Evolutionary conservation across 768 basidiomycete species (phyloP).

Genomic region (Collybia sordida): DNA sequence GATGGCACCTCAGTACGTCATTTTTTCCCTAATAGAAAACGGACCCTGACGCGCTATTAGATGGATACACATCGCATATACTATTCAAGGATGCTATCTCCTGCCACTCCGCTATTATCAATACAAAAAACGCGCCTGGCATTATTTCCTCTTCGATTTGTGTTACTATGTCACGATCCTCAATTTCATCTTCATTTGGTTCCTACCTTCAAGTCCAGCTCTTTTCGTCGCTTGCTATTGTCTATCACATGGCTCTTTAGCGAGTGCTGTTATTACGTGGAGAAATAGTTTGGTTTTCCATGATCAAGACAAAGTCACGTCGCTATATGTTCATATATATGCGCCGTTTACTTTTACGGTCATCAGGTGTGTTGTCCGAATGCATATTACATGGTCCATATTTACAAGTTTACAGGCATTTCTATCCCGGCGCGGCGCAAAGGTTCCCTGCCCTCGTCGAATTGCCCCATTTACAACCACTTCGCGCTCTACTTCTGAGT

Average conservation of each 20-base stretch:
- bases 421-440: slow-evolving; percentile 73
- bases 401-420: slow-evolving; percentile 58
- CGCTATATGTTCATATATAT: slow-evolving; percentile 94
- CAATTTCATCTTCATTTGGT: slow-evolving; percentile 90
- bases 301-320: slow-evolving; percentile 94
- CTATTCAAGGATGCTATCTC: slow-evolving; percentile 72
- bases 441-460: slow-evolving; percentile 85
- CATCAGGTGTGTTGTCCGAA: slow-evolving; percentile 59
- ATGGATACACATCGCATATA: slow-evolving; percentile 90
- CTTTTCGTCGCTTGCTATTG: slow-evolving; percentile 94
- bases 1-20: slow-evolving; percentile 78
- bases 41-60: slow-evolving; percentile 34
- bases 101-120: slow-evolving; percentile 80
- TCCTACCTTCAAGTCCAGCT: slow-evolving; percentile 71
- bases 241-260: slow-evolving; percentile 86
- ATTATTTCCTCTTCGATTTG: slow-evolving; percentile 91
- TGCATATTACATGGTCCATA: not conserved
- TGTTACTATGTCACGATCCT: slow-evolving; percentile 95
- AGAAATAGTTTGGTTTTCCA: slow-evolving; percentile 98
- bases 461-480: slow-evolving; percentile 69
- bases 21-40: slow-evolving; percentile 7
- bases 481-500: slow-evolving; percentile 73
- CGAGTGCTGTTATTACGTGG: slow-evolving; percentile 97
- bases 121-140: slow-evolving; percentile 93
- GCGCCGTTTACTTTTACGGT: slow-evolving; percentile 89